Base-by-base conservation (phyloP, 2,329 filamentous ascomycete species). In the Clarireedia monteithiana region DNA sequence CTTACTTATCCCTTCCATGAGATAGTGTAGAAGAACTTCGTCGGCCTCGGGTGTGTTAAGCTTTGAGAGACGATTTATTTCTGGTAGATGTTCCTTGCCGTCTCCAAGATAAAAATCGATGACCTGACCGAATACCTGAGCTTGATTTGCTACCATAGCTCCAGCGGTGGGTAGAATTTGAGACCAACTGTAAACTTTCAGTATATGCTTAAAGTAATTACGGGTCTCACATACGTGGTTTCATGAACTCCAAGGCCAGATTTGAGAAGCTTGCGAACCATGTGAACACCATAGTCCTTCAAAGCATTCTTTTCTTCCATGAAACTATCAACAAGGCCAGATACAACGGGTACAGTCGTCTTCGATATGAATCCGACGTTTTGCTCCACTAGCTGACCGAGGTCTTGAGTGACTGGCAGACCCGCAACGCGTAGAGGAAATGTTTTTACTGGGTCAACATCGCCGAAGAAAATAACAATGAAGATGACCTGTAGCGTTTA, bases 41-140 rank as follows among this genome's bases (percentile, higher is more conserved):
- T 89, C 84, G 0, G 76, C 78, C 59, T 83, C 79, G 1, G 73
- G 72, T 0, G 77, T 72, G 3, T 82, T 74, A 39, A 77, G 67
- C 42, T 75, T 72, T 38, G 87, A 82, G 17, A 86, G 72, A 23
- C 73, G 72, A 62, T 84, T 77, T 55, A 91, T 77, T 47, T 83
- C 80, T 0, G 78, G 72, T 1, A 86, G 70, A 64, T 88, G 74
- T 56, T 75, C 70, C 63, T 81, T 78, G 27, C 78, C 70, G 2
- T 77, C 73, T 0, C 79, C 78, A 7, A 89, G 76, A 67, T 86
- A 89, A 71, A 80, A 89, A 67, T 90, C 85, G 17, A 89, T 75
- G 1, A 85, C 77, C 71, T 87, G 85, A 2, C 85, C 83, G 66
- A 89, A 89, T 63, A 85, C 76, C 65, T 88, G 81, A 1, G 79